Evolutionary conservation across 306 rosid genomes (phyloP).

Genomic region (Cucurbita maxima): DNA sequence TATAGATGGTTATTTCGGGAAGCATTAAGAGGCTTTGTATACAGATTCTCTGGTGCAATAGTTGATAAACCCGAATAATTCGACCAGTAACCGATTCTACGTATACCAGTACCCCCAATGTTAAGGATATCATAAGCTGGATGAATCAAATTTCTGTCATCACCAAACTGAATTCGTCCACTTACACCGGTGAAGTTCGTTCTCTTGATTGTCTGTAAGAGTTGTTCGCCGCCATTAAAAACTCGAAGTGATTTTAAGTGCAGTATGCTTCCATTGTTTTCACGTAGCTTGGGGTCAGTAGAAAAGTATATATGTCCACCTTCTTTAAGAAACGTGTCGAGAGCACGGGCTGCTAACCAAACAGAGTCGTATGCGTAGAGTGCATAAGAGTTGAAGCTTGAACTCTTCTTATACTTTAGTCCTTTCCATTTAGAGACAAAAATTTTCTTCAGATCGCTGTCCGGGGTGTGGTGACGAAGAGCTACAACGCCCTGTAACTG

Average conservation of each 20-base stretch:
- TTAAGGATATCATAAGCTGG: conserved; percentile 71
- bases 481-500: conserved; percentile 67
- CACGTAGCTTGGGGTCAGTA: conserved; percentile 39
- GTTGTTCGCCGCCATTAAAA: conserved; percentile 46
- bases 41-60: conserved; percentile 39
- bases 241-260: conserved; percentile 44
- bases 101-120: conserved; percentile 47
- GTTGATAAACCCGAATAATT: conserved; percentile 49
- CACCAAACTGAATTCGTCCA: conserved; percentile 52
- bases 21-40: conserved; percentile 18
- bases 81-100: conserved; percentile 64
- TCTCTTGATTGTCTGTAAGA: conserved; percentile 36
- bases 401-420: conserved; percentile 22
- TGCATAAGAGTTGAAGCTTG: conserved; percentile 59
- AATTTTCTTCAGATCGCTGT: conserved; percentile 32
- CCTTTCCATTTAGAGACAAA: conserved; percentile 29
- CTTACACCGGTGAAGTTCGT: conserved; percentile 57
- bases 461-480: conserved; percentile 64
- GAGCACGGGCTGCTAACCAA: conserved; percentile 77
- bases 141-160: conserved; percentile 33
- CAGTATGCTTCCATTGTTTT: conserved; percentile 39
- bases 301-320: conserved; percentile 68
- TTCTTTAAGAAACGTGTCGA: conserved; percentile 38
- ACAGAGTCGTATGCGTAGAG: conserved; percentile 78
- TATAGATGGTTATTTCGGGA: conserved; percentile 30